Conservation (phyloP, 768 basidiomycete species). For the Amanita jacksonii region DNA sequence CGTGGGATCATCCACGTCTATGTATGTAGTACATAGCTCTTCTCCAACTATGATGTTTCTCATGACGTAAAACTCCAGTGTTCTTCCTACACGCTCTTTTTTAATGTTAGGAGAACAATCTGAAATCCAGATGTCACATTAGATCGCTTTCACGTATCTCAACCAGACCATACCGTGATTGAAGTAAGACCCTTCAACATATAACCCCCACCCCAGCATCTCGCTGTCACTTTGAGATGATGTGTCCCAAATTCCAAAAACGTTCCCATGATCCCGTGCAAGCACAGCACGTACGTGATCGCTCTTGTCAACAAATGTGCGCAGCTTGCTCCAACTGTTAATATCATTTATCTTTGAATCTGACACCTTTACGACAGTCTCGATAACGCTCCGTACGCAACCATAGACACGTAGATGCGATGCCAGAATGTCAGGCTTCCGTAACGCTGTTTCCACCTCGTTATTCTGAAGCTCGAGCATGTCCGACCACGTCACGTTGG, state of each 20-base stretch:
- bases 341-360: neutral
- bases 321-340: conserved; percentile 11
- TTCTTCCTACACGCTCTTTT: conserved; percentile 28
- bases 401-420: conserved; percentile 45
- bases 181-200: conserved; percentile 53
- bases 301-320: conserved; percentile 27
- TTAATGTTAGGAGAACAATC: conserved; percentile 18
- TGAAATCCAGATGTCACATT: neutral
- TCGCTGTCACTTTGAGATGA: conserved; percentile 36
- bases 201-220: conserved; percentile 61
- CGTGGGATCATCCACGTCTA: conserved; percentile 18
- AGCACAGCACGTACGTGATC: conserved; percentile 43
- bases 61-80: conserved; percentile 29
- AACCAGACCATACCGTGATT: conserved; percentile 44
- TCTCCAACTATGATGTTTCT: conserved; percentile 26
- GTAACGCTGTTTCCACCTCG: conserved; percentile 36
- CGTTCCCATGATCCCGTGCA: conserved; percentile 53
- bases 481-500: conserved; percentile 33
- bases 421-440: conserved; percentile 40
- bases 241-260: conserved; percentile 62
- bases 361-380: conserved; percentile 5
- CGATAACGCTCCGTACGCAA: conserved; percentile 35
- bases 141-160: conserved; percentile 10
- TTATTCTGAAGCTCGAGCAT: conserved; percentile 49
- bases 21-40: conserved; percentile 39